These are phyloP conservation scores for Aspergillus piperis DNA, from an alignment of 2,329 filamentous ascomycete species.

Conservation along the genomic window DNA sequence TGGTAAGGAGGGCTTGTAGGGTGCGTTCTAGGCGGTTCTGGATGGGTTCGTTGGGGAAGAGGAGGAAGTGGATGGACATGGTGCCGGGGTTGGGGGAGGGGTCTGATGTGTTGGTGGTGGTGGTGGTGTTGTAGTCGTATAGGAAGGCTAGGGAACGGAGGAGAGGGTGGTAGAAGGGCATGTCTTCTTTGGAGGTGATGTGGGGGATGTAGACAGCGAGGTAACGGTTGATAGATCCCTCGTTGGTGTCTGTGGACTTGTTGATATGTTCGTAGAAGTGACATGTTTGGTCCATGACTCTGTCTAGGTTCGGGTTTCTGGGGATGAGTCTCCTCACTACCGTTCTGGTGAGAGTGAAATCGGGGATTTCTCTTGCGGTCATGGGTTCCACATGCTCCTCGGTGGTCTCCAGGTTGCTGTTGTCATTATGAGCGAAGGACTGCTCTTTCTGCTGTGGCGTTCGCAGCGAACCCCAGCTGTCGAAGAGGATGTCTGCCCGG, in stretches of 20 bases:
- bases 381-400: conserved; percentile 16
- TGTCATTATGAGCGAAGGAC: conserved; percentile 15
- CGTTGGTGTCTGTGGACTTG: conserved; percentile 6
- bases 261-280: conserved; percentile 58
- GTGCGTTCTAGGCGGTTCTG: conserved; percentile 42
- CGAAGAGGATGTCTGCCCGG: conserved; percentile 61
- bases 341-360: conserved; percentile 56
- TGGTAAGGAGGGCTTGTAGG: conserved; percentile 39
- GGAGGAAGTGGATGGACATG: conserved; percentile 55
- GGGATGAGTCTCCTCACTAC: conserved; percentile 79
- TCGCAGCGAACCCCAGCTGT: conserved; percentile 47
- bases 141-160: conserved; percentile 74
- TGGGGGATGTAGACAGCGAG: conserved; percentile 81
- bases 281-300: conserved; percentile 78
- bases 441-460: conserved; percentile 37
- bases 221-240: conserved; percentile 19
- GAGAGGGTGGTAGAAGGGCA: conserved; percentile 87
- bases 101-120: conserved; percentile 23
- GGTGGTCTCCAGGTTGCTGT: not conserved
- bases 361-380: conserved; percentile 27
- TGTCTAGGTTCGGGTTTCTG: conserved; percentile 75
- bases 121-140: conserved; percentile 52
- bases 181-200: conserved; percentile 57
- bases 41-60: conserved; percentile 47
- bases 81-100: conserved; percentile 35